Conservation (phyloP, 768 basidiomycete genomes). For the Suillus placidus region DNA sequence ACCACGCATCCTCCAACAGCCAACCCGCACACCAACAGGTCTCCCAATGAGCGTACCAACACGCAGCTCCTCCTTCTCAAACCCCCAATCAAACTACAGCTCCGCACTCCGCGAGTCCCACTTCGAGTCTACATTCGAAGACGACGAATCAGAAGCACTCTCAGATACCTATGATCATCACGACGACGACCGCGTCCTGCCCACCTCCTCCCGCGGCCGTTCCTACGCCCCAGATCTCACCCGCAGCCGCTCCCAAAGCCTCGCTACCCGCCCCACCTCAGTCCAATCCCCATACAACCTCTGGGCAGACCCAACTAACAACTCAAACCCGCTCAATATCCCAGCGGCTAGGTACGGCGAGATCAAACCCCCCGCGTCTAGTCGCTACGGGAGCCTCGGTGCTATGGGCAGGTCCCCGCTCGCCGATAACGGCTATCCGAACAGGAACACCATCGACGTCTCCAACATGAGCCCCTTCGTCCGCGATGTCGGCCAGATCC, state of each 20-base stretch:
- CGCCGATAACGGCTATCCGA: conserved; percentile 54
- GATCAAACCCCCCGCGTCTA: conserved; percentile 60
- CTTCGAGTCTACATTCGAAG: conserved; percentile 80
- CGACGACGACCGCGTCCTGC: conserved; percentile 49
- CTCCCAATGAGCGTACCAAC: conserved; percentile 60
- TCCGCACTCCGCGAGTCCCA: conserved; percentile 67
- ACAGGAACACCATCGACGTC: conserved; percentile 49
- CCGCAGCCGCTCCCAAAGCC: conserved; percentile 76
- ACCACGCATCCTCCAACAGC: conserved; percentile 39
- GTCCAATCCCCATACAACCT: conserved; percentile 50
- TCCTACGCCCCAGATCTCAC: conserved; percentile 62
- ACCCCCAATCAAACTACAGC: conserved; percentile 56
- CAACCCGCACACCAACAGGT: conserved; percentile 36
- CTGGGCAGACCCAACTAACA: conserved; percentile 57
- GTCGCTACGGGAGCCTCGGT: conserved; percentile 68
- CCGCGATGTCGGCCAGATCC: conserved; percentile 78
- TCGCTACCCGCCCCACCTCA: conserved; percentile 61
- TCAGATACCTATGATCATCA: conserved; percentile 55
- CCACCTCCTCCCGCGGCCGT: conserved; percentile 58
- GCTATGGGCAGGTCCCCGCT: conserved; percentile 57
- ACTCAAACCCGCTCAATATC: conserved; percentile 59
- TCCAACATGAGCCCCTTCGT: conserved; percentile 87
- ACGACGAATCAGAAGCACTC: conserved; percentile 71
- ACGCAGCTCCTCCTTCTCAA: conserved; percentile 70
- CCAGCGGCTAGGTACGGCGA: conserved; percentile 58